Base-by-base conservation (phyloP, 805 yeast species). In the Lachancea fermentati region DNA sequence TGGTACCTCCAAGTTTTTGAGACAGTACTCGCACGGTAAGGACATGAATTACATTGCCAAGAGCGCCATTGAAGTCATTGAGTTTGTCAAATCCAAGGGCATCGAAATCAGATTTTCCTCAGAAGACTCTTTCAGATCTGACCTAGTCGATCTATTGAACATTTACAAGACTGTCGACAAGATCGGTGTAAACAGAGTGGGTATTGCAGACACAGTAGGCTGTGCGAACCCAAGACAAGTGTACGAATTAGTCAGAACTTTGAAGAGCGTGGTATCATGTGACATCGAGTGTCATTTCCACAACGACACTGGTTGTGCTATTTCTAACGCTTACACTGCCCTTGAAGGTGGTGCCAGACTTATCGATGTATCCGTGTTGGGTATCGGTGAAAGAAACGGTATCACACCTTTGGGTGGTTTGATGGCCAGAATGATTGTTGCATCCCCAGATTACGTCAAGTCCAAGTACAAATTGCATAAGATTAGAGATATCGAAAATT, bases 211-310 rank as follows among this genome's bases (percentile, higher is more conserved):
- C 65, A 91, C 98, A 28, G 98, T 91, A 43, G 98, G 98, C 36
- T 84, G 97, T 66, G 98, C 98, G 50, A 91, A 91, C 73, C 98
- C 98, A 57, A 81, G 98, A 71, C 97, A 93, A 69, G 98, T 91
- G 45, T 91, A 91, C 66, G 98, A 91, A 71, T 78, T 91, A 54
- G 93, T 91, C 48, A 81, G 94, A 61, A 93, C 98, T 32, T 78
- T 91, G 65, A 86, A 81, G 68, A 79, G 89, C 11, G 96, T 91
- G 37, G 97, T 91, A 36, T 81, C 85, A 28, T 91, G 97, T 72
- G 98, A 91, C 64, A 89, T 91, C 57, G 98, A 91, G 72, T 86
- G 96, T 66, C 98, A 91, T 67, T 93, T 91, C 85, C 98, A 91
- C 72, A 86, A 91, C 65, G 98, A 91, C 67, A 91, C 98, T 25